A percentile compares a stretch with the other conserved stretches of the same genome.
phyloP scores from a whole-genome alignment of 2,329 filamentous ascomycete species.

The Byssothecium circinans region DNA sequence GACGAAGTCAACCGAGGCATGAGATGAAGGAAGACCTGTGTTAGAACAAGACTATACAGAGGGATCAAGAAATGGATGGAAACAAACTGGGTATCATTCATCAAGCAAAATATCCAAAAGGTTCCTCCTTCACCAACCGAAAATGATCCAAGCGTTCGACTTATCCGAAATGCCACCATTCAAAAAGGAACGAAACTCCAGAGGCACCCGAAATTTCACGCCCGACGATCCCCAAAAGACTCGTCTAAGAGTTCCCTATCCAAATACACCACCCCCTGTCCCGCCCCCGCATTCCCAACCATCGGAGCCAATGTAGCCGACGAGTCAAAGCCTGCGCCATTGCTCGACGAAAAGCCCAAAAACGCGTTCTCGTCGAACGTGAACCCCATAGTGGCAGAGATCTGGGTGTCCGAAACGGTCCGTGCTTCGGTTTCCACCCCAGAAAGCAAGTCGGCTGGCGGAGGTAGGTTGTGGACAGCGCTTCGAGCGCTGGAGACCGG shows the following conservation, averaged over 20 bases:
- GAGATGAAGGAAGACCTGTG: neutral
- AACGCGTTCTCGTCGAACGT: neutral
- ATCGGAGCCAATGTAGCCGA: conserved; percentile 4
- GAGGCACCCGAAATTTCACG: neutral
- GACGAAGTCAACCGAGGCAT: neutral
- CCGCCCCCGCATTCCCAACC: neutral
- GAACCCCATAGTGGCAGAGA: neutral
- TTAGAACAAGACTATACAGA: no score
- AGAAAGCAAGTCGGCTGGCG: conserved; percentile 36
- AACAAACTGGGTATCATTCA: neutral
- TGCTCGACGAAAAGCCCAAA: neutral
- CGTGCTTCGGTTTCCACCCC: conserved; percentile 22
- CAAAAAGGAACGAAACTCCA: neutral
- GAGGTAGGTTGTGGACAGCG: conserved; percentile 34
- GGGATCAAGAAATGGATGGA: no score
- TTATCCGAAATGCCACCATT: no score
- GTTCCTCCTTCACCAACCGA: neutral
- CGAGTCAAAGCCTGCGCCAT: neutral
- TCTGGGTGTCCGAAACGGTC: neutral
- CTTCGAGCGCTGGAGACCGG: conserved; percentile 28
- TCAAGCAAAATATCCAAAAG: neutral
- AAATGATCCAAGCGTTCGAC: neutral
- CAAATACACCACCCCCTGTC: neutral
- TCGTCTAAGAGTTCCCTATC: neutral
- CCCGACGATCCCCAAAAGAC: neutral